Percentiles rank a stretch among this genome's conserved stretches.
phyloP scores from a whole-genome alignment of 768 basidiomycete species.

The Russula brevipes region DNA sequence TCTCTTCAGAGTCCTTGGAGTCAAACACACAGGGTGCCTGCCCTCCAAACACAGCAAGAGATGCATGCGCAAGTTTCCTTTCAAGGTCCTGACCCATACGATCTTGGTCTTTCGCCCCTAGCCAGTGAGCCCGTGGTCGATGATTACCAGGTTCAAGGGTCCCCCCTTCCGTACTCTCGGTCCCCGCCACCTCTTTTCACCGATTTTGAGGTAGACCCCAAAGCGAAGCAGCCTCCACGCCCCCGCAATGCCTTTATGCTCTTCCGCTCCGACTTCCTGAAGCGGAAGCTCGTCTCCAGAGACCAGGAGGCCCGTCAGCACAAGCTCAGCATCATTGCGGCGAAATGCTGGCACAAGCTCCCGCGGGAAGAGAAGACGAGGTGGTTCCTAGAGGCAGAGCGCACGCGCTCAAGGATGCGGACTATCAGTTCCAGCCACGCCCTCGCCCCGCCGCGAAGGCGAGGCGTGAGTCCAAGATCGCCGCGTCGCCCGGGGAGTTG shows the following conservation, averaged over 20 bases:
- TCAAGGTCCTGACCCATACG: background rate
- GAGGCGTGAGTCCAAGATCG: slow-evolving; percentile 21
- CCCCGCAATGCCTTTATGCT: slow-evolving; percentile 57
- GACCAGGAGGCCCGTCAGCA: slow-evolving; percentile 49
- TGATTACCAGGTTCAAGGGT: background rate
- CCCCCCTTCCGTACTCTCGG: background rate
- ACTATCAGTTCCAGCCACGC: slow-evolving; percentile 27
- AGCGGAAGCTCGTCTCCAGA: slow-evolving; percentile 38
- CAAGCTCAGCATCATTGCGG: slow-evolving; percentile 49
- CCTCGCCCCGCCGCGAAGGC: slow-evolving; percentile 27
- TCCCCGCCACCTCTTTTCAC: background rate
- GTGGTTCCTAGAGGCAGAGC: slow-evolving; percentile 36
- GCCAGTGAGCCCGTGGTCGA: background rate
- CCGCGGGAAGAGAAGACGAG: slow-evolving; percentile 32
- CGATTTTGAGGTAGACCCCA: background rate
- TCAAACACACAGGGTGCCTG: background rate
- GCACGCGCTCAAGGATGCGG: slow-evolving; percentile 32
- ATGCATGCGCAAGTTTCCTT: background rate
- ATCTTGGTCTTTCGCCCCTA: background rate
- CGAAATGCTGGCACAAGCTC: slow-evolving; percentile 48
- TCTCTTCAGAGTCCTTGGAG: background rate
- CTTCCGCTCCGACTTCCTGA: slow-evolving; percentile 49
- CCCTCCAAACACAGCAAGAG: background rate
- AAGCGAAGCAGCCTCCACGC: slow-evolving; percentile 38
- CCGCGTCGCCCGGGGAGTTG: slow-evolving; percentile 22